Evolutionary conservation across 2,329 filamentous ascomycete species (phyloP), one percentile per base, ranked within the genome.

Genomic region (Penicillium brasilianum): DNA sequence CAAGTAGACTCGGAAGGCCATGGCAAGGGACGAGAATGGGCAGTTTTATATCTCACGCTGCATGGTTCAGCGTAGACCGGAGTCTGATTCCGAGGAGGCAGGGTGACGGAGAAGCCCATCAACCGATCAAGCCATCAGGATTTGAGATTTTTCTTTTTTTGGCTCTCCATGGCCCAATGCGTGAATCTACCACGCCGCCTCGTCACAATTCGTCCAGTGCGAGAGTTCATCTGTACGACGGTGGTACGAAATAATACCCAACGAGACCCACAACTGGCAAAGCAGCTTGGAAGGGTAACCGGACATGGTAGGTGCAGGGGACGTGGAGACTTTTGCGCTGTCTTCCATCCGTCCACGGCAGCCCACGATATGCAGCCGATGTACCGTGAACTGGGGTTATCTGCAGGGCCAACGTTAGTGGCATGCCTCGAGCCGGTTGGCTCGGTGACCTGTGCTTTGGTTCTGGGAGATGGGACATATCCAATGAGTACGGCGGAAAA

Each of bases 321-420:
- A 18, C 25, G 14, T 57, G 57, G 32, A 53, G 56, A 57, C 39
- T 37, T 62, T 28, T 56, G 60, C 55, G 62, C 56, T 48, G 58
- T 55, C 55, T 60, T 55, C 30, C 46, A 58, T 25, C n/a, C 28
- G 22, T 57, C 32, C 50, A 60, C 44, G 56, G 59, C 48, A 53
- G 37, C 44, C 52, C 55, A 60, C 55, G 46, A 57, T 54, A 51
- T 58, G 34, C 28, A 41, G 28, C 11, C 7, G n/a, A 34, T n/a
- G 34, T 14, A 18, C 14, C 22, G 28, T 41, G 32, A 60, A 63
- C 48, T 44, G 48, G 53, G 49, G 51, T 37, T 49, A 48, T 34
- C 64, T 60, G 59, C 58, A 66, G 52, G 63, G 55, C 51, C 32
- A 14, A 59, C 60, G 53, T 49, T 64, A 65, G 58, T 39, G 57